Evolutionary conservation across 2,329 filamentous ascomycete genomes (phyloP).

Genomic region (Claviceps africana): DNA sequence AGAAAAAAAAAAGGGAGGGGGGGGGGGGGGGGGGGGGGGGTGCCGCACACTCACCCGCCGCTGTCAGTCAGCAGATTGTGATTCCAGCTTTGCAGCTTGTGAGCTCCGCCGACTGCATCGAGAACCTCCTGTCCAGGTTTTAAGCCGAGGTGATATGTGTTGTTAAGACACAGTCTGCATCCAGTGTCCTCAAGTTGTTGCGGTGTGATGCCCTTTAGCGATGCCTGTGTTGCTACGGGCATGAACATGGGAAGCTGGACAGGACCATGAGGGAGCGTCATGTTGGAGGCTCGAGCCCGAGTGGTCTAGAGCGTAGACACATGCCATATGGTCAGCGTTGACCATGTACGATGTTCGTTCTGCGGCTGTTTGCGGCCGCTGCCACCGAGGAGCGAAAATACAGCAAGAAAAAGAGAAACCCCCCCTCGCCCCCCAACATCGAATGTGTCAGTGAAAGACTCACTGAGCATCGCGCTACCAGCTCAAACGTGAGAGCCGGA

Average conservation of each 20-base stretch:
- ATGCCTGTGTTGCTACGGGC: slow-evolving; percentile 95
- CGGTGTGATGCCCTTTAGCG: slow-evolving; percentile 84
- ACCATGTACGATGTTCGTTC: neutral
- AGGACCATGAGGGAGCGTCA: slow-evolving; percentile 81
- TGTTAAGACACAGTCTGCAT: slow-evolving; percentile 87
- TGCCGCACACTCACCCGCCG: slow-evolving; percentile 50
- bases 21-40: no score
- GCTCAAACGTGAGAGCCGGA: slow-evolving; percentile 63
- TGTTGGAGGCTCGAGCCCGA: slow-evolving; percentile 75
- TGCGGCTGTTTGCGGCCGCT: neutral
- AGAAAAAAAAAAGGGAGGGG: neutral
- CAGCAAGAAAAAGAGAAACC: no score
- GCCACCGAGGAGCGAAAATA: no score
- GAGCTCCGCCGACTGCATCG: slow-evolving; percentile 78
- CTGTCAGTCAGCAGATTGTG: slow-evolving; percentile 85
- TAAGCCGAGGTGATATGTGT: slow-evolving; percentile 91
- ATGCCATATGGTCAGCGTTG: neutral
- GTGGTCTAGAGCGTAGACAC: slow-evolving; percentile 51
- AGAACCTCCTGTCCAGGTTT: slow-evolving; percentile 88
- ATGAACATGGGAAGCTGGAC: slow-evolving; percentile 92
- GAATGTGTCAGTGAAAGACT: slow-evolving; percentile 16
- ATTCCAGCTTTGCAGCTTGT: slow-evolving; percentile 88
- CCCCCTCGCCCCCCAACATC: neutral
- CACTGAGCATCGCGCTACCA: slow-evolving; percentile 69
- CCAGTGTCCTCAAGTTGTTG: slow-evolving; percentile 81